A percentile compares a stretch with the other conserved stretches of the same genome.
Conservation (phyloP, 495 filamentous ascomycete species). For the Penicillium bovifimosum region DNA sequence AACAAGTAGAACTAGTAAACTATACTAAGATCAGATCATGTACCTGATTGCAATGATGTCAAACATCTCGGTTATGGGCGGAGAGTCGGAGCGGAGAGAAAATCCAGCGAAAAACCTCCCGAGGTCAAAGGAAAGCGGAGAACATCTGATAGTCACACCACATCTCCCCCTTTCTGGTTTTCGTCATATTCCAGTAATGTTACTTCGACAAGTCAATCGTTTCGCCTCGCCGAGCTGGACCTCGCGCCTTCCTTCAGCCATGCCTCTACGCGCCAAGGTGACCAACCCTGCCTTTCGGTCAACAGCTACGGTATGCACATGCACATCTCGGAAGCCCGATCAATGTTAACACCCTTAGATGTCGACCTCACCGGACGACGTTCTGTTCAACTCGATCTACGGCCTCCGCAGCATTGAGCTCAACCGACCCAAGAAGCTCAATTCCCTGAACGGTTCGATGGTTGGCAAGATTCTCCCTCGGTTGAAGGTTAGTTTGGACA, state of each 20-base stretch:
- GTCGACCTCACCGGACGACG: conserved; percentile 63
- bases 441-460: conserved; percentile 91
- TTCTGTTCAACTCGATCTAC: conserved; percentile 81
- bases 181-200: conserved; percentile 37
- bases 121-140: conserved; percentile 31
- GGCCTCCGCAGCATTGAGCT: conserved; percentile 90
- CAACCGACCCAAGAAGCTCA: conserved; percentile 85
- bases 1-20: too few relatives aligned
- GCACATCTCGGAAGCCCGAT: conserved; percentile 2
- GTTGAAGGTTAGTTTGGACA: conserved; percentile 48
- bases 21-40: too few relatives aligned
- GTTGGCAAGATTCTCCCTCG: conserved; percentile 83
- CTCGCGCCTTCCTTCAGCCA: conserved; percentile 49
- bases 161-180: conserved; percentile 10
- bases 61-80: conserved; percentile 13
- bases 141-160: conserved; percentile 23
- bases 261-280: conserved; percentile 89
- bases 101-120: conserved; percentile 28
- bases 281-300: conserved; percentile 53
- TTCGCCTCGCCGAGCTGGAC: conserved; percentile 48
- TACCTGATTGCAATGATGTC: background rate
- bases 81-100: conserved; percentile 27
- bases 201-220: conserved; percentile 44
- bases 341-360: conserved; percentile 43
- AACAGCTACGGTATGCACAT: conserved; percentile 38